A percentile compares a stretch with the other conserved stretches of the same genome.
These are phyloP conservation scores for Candida ficus DNA, from an alignment of 805 yeast genomes.

Conservation along the genomic window DNA sequence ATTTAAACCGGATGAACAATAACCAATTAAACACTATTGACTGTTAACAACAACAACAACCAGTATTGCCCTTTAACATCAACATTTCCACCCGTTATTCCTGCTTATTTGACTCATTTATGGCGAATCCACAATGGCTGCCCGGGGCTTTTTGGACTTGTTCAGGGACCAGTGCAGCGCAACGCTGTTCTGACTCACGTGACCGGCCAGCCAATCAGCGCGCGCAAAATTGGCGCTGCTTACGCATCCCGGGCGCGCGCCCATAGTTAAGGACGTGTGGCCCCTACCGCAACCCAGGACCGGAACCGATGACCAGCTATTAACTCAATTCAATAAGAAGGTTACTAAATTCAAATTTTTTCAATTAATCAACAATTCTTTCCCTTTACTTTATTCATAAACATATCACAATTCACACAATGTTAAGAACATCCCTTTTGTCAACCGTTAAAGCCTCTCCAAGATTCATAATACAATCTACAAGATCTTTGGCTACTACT, in stretches of 20 bases:
- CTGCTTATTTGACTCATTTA: no score
- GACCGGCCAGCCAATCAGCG: slow-evolving; percentile 9
- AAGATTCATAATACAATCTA: slow-evolving; percentile 7
- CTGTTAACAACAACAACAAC: no score
- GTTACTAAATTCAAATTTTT: no score
- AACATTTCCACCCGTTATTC: no score
- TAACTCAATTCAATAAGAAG: no score
- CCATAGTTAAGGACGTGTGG: slow-evolving; percentile 9
- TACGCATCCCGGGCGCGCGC: slow-evolving; percentile 11
- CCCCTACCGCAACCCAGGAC: slow-evolving; percentile 9
- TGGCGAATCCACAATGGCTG: no score
- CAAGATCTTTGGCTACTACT: slow-evolving; percentile 37
- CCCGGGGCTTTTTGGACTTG: slow-evolving; percentile 5
- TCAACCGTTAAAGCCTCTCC: slow-evolving; percentile 1
- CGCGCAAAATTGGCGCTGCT: slow-evolving; percentile 6
- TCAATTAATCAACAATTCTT: not conserved
- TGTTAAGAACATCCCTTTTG: slow-evolving; percentile 1
- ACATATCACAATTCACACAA: not conserved
- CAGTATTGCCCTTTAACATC: no score
- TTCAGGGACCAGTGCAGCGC: not conserved
- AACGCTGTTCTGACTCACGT: not conserved
- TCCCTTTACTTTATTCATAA: not conserved
- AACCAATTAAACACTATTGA: no score
- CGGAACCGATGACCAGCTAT: slow-evolving; percentile 16
- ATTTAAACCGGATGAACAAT: no score